These are phyloP conservation scores for Xylaria sp. DNA, from an alignment of 2,329 filamentous ascomycete species.

Conservation along the genomic window DNA sequence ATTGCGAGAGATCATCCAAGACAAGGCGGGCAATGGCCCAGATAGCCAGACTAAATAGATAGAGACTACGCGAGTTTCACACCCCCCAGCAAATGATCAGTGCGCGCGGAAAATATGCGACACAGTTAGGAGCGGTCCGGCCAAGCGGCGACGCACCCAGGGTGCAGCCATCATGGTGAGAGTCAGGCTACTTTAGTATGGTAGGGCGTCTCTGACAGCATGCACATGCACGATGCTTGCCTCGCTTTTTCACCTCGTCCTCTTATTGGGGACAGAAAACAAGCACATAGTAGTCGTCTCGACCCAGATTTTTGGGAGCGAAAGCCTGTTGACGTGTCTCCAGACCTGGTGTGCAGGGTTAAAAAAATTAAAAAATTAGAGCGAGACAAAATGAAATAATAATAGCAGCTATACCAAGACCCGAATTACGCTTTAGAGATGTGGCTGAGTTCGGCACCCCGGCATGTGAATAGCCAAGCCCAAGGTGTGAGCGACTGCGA, in stretches of 20 bases:
- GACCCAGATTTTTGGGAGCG: constrained; percentile 38
- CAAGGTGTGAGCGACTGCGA: constrained; percentile 4
- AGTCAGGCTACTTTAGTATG: constrained; percentile 15
- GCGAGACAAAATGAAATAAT: background rate
- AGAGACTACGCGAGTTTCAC: constrained; percentile 12
- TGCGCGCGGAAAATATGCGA: constrained; percentile 15
- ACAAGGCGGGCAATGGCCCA: constrained; percentile 9
- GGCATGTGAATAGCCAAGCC: constrained; percentile 20
- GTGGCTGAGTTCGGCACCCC: constrained; percentile 18
- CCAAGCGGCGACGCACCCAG: constrained; percentile 24
- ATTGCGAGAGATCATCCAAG: constrained; percentile 16
- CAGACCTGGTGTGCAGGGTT: background rate
- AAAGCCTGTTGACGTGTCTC: constrained; percentile 40
- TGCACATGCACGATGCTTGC: constrained; percentile 28
- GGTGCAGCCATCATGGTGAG: constrained; percentile 21
- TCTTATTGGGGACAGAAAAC: constrained; percentile 27
- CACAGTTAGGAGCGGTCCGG: constrained; percentile 16
- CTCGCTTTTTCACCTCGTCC: constrained; percentile 13
- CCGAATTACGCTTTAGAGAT: constrained; percentile 18
- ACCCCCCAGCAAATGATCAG: constrained; percentile 7
- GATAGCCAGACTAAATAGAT: background rate
- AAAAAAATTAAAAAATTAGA: background rate
- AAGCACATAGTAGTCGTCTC: constrained; percentile 14
- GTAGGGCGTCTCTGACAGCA: constrained; percentile 21
- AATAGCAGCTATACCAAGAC: constrained; percentile 25